phyloP scores from a whole-genome alignment of 805 yeast species.

The Yamadazyma insecticola region DNA sequence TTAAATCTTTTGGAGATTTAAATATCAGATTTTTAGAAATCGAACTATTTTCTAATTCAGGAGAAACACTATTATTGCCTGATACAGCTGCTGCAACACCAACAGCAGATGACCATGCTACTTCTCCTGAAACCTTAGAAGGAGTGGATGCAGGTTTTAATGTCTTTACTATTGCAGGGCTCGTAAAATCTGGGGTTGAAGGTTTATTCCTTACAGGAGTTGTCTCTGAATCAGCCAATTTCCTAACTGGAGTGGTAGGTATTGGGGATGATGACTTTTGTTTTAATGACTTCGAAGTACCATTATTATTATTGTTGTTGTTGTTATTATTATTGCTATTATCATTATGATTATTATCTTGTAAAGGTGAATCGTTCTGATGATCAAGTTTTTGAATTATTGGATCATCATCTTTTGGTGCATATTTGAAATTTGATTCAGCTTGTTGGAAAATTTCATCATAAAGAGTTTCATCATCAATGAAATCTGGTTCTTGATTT shows the following conservation, averaged over 20 bases:
- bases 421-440: slow-evolving; percentile 10
- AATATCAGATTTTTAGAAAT: no score
- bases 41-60: no score
- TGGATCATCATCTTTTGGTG: slow-evolving; percentile 5
- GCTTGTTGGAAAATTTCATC: slow-evolving; percentile 36
- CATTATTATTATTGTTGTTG: slow-evolving; percentile 1
- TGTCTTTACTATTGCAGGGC: slow-evolving; percentile 38
- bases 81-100: slow-evolving; percentile 24
- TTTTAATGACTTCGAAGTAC: no score
- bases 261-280: slow-evolving; percentile 4
- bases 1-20: no score
- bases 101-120: slow-evolving; percentile 57
- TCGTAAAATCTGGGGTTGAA: slow-evolving; percentile 24
- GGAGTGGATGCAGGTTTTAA: slow-evolving; percentile 56
- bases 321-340: not conserved
- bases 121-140: slow-evolving; percentile 47
- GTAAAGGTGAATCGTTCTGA: no score
- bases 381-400: no score
- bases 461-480: slow-evolving; percentile 35
- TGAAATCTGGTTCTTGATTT: slow-evolving; percentile 34
- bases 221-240: slow-evolving; percentile 5
- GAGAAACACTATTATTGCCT: no score
- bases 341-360: no score
- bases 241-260: slow-evolving; percentile 6
- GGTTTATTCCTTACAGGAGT: slow-evolving; percentile 8